These are phyloP conservation scores for Diaporthe longicolla DNA, from an alignment of 2,329 filamentous ascomycete genomes.

Conservation along the genomic window DNA sequence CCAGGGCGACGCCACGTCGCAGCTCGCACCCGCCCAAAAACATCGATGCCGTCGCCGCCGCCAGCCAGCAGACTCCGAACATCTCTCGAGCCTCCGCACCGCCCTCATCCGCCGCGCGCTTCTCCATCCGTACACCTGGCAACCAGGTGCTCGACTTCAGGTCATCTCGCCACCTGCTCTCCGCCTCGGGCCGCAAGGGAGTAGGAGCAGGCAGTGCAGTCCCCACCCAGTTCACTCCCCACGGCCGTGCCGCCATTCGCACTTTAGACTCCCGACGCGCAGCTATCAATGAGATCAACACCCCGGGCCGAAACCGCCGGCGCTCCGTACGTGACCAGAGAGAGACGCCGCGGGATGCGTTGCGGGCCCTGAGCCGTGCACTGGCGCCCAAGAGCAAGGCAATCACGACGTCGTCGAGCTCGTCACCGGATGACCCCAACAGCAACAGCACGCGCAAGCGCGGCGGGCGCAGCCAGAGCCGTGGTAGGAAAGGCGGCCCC, in stretches of 20 bases:
- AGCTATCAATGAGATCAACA: conserved; percentile 71
- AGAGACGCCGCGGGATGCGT: conserved; percentile 67
- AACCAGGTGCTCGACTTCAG: conserved; percentile 48
- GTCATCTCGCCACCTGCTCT: conserved; percentile 57
- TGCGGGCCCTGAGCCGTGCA: conserved; percentile 68
- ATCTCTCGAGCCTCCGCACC: conserved; percentile 48
- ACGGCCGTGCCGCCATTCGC: conserved; percentile 72
- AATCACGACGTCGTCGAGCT: conserved; percentile 59
- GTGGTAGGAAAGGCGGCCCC: conserved; percentile 46
- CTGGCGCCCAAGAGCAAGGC: conserved; percentile 65
- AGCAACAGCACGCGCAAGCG: conserved; percentile 41
- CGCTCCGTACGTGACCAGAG: conserved; percentile 69
- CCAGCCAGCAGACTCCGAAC: conserved; percentile 22
- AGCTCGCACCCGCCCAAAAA: conserved; percentile 37
- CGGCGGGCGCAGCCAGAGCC: conserved; percentile 46
- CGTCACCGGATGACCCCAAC: conserved; percentile 54
- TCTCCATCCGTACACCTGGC: conserved; percentile 60
- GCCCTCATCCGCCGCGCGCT: conserved; percentile 55
- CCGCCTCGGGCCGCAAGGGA: conserved; percentile 62
- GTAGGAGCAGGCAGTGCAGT: conserved; percentile 50
- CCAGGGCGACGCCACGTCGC: conserved; percentile 37
- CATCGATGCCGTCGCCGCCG: background rate
- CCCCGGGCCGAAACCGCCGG: conserved; percentile 71
- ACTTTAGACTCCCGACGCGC: conserved; percentile 72
- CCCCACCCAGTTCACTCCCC: conserved; percentile 62